phyloP scores from a whole-genome alignment of 208 protist genomes.

The Acanthamoeba sp. region DNA sequence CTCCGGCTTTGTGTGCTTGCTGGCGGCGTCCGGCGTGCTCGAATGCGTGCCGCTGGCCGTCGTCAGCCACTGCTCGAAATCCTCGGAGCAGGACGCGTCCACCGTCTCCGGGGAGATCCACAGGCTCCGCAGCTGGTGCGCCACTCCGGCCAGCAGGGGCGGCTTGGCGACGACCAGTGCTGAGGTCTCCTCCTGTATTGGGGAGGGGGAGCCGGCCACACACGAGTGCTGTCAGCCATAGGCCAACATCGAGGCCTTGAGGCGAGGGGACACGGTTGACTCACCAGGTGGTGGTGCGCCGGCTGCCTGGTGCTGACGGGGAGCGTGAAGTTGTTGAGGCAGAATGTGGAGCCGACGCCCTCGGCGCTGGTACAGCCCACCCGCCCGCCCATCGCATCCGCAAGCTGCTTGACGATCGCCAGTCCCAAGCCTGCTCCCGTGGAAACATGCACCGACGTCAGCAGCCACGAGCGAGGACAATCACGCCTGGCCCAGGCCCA shows the following conservation, averaged over 20 bases:
- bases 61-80: background rate
- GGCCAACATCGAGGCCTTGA: no score
- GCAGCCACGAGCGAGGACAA: no score
- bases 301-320: background rate
- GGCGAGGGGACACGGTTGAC: no score
- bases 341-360: slow-evolving; percentile 15
- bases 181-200: background rate
- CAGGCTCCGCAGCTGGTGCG: background rate
- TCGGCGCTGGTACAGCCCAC: background rate
- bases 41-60: background rate
- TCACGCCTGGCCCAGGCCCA: no score
- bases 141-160: background rate
- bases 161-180: background rate
- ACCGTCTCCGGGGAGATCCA: background rate
- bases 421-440: background rate
- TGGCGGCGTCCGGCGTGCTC: background rate
- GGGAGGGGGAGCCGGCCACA: no score
- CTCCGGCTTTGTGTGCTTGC: background rate
- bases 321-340: background rate
- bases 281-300: background rate
- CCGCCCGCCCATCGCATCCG: background rate
- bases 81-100: background rate
- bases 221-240: no score
- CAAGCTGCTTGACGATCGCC: slow-evolving; percentile 17
- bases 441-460: background rate